phyloP scores from a whole-genome alignment of 192 early-diverging fungal genomes.

The Spizellomyces punctatus region DNA sequence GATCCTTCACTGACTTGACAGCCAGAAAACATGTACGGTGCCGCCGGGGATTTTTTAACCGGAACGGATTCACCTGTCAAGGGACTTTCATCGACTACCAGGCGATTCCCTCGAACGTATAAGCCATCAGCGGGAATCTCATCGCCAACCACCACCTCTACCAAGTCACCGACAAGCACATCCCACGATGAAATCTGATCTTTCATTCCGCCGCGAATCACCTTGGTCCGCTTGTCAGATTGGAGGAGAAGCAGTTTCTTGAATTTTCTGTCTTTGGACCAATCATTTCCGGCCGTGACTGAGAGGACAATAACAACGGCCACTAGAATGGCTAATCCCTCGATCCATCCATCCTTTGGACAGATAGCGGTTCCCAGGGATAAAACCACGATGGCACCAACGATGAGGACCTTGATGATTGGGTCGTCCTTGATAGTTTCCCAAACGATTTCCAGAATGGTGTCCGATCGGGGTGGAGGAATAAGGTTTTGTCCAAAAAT shows the following conservation, averaged over 20 bases:
- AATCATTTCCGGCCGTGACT: slow-evolving; percentile 65
- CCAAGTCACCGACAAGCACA: slow-evolving; percentile 58
- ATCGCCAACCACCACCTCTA: slow-evolving; percentile 57
- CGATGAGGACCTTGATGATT: slow-evolving; percentile 59
- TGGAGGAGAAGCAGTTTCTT: slow-evolving; percentile 61
- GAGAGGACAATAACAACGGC: slow-evolving; percentile 60
- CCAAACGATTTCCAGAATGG: slow-evolving; percentile 57
- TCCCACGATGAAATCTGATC: slow-evolving; percentile 60
- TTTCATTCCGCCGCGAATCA: slow-evolving; percentile 54
- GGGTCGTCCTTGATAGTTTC: slow-evolving; percentile 61
- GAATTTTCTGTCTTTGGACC: slow-evolving; percentile 62
- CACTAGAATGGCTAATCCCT: slow-evolving; percentile 59
- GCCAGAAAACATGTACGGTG: slow-evolving; percentile 60
- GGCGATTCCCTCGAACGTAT: slow-evolving; percentile 52
- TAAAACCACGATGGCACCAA: slow-evolving; percentile 56
- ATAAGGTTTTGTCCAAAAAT: slow-evolving; percentile 56
- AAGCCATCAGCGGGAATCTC: slow-evolving; percentile 63
- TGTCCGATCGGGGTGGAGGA: slow-evolving; percentile 56
- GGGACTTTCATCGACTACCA: slow-evolving; percentile 62
- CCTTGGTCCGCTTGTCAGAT: slow-evolving; percentile 57
- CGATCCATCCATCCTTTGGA: slow-evolving; percentile 53
- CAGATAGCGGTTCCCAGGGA: slow-evolving; percentile 55
- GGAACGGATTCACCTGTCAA: slow-evolving; percentile 63
- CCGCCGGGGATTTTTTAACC: slow-evolving; percentile 49
- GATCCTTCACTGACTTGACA: slow-evolving; percentile 60